phyloP scores from a whole-genome alignment of 2,329 filamentous ascomycete genomes.

The Phaeosphaeriaceae sp. region DNA sequence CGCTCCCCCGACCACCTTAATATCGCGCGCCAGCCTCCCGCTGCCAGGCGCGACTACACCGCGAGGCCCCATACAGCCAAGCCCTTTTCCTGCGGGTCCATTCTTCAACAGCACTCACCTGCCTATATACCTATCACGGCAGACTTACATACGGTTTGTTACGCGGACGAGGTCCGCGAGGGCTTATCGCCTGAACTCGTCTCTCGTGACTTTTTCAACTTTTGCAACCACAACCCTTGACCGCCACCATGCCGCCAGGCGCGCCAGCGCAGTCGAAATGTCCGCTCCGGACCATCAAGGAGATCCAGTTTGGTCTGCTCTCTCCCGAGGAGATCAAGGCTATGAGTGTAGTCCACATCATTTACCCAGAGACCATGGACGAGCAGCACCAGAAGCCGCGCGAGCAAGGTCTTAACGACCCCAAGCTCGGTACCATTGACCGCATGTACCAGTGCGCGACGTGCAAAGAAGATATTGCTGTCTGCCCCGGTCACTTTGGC shows the following conservation, averaged over 20 bases:
- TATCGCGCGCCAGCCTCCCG: conserved; percentile 30
- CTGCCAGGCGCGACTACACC: conserved; percentile 31
- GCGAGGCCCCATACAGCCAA: conserved; percentile 35
- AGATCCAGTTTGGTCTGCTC: conserved; percentile 98
- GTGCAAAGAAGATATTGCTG: conserved; percentile 92
- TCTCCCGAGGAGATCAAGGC: conserved; percentile 99
- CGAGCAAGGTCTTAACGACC: conserved; percentile 91
- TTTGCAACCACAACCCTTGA: conserved; percentile 7
- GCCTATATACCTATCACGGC: conserved; percentile 27
- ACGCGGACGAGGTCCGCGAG: conserved; percentile 34
- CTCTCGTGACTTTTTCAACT: too few species aligned
- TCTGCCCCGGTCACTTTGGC: conserved; percentile 97
- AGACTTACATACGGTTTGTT: conserved; percentile 17
- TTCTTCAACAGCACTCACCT: conserved; percentile 32
- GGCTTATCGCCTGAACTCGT: conserved; percentile 33
- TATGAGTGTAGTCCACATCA: conserved; percentile 95
- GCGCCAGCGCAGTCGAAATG: conserved; percentile 71
- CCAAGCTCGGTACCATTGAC: conserved; percentile 94
- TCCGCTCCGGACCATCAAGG: conserved; percentile 95
- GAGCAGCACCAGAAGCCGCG: conserved; percentile 90
- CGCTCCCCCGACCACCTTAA: conserved; percentile 33
- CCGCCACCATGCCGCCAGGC: conserved; percentile 76
- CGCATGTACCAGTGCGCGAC: conserved; percentile 95
- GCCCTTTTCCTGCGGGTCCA: conserved; percentile 33
- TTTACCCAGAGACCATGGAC: conserved; percentile 99